These are phyloP conservation scores for Nicotiana paniculata DNA, from an alignment of 257 asterid genomes.

Conservation along the genomic window DNA sequence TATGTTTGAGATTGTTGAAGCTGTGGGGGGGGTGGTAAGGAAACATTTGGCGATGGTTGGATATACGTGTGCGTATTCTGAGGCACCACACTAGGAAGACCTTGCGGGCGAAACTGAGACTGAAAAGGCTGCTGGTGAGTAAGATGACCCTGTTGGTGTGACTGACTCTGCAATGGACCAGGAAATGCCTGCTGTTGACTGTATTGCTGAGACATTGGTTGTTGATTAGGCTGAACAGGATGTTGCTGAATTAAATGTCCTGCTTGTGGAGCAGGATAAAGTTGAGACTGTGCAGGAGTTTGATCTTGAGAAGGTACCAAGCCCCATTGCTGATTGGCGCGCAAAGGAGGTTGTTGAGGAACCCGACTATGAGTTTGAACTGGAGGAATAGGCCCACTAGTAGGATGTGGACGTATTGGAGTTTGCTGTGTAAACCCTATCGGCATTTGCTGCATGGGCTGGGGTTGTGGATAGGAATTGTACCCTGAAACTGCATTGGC, in stretches of 20 bases:
- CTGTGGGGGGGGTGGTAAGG: slow-evolving; percentile 25
- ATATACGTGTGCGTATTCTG: slow-evolving; percentile 17
- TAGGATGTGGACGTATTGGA: slow-evolving; percentile 27
- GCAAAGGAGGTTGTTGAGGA: slow-evolving; percentile 47
- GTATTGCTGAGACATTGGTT: slow-evolving; percentile 41
- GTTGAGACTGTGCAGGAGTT: slow-evolving; percentile 43
- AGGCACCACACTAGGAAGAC: slow-evolving; percentile 38
- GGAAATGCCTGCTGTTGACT: slow-evolving; percentile 49
- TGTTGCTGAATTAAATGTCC: slow-evolving; percentile 42
- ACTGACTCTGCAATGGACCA: slow-evolving; percentile 44
- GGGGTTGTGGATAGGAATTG: slow-evolving; percentile 60
- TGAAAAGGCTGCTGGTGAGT: slow-evolving; percentile 46
- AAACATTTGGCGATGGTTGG: slow-evolving; percentile 29
- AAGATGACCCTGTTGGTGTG: slow-evolving; percentile 42
- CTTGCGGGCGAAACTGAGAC: slow-evolving; percentile 49
- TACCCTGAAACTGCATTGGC: slow-evolving; percentile 51
- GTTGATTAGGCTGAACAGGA: slow-evolving; percentile 54
- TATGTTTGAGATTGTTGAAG: slow-evolving; percentile 50
- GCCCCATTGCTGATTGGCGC: slow-evolving; percentile 40
- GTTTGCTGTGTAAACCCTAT: slow-evolving; percentile 42
- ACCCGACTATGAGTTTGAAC: slow-evolving; percentile 48
- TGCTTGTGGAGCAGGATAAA: slow-evolving; percentile 44
- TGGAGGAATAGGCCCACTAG: slow-evolving; percentile 40
- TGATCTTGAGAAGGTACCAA: slow-evolving; percentile 47
- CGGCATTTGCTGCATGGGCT: slow-evolving; percentile 47